Percentiles rank a stretch among this genome's conserved stretches.
These are phyloP conservation scores for Cucumis sativus DNA, from an alignment of 306 rosid genomes.

Conservation along the genomic window DNA sequence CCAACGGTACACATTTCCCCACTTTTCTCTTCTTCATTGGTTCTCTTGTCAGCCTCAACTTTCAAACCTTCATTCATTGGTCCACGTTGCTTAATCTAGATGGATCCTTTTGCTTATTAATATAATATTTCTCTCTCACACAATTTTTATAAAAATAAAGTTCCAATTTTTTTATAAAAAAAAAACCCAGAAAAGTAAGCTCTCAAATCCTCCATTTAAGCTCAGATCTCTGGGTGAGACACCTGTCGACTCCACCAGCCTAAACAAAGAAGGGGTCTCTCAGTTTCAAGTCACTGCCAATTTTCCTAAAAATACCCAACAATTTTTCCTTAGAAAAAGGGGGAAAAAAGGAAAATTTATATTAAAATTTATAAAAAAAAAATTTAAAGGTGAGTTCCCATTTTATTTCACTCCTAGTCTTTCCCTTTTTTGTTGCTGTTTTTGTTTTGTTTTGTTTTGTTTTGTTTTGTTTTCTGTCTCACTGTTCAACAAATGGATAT, in stretches of 20 bases:
- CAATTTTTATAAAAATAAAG: background rate
- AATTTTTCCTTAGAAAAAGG: background rate
- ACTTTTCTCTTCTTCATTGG: constrained; percentile 23
- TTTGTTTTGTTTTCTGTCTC: background rate
- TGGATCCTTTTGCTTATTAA: background rate
- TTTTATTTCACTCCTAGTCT: background rate
- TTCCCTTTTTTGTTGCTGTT: background rate
- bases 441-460: background rate
- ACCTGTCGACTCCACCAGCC: background rate
- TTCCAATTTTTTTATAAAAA: background rate
- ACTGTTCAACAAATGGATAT: background rate
- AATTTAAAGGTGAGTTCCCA: background rate
- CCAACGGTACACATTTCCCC: constrained; percentile 20
- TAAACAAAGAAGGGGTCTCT: background rate
- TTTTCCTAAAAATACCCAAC: constrained; percentile 5
- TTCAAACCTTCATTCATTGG: constrained; percentile 16
- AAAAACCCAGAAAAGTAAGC: constrained; percentile 11
- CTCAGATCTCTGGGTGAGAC: constrained; percentile 3
- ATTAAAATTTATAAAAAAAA: too few species aligned
- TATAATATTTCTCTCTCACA: background rate
- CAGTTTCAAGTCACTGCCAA: background rate
- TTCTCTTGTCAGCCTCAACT: constrained; percentile 13
- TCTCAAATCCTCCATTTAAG: constrained; percentile 27
- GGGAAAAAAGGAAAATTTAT: background rate
- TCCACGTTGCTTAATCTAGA: constrained; percentile 35